Evolutionary conservation across 2,329 filamentous ascomycete species (phyloP), one percentile per base, ranked within the genome.

Genomic region (Elsinoe perseae): DNA sequence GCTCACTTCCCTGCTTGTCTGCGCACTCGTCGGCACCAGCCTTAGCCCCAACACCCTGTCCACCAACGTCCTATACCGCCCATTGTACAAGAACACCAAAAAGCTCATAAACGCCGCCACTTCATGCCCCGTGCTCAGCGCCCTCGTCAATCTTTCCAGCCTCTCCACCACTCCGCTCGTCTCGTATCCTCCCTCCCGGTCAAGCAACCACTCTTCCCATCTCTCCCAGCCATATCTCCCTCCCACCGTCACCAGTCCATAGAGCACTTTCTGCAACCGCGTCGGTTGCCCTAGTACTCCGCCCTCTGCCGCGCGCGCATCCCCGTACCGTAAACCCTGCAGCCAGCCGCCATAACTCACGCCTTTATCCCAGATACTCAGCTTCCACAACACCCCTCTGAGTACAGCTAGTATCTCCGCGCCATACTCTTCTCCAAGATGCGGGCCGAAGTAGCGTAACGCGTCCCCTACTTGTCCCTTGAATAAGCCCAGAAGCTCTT

Each of bases 281-380:
- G 85, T 86, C 0, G 92, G 91, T 10, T 82, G 79, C 53, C 87
- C 73, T 21, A 58, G 28, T 7, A 40, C 57, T 18, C 28, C 44
- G 38, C 48, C 72, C 72, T 48, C 40, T n/a, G 2, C 40, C 12
- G 6, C 21, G n/a, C 53, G 28, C 34, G 90, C 91, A 68, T 97
- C 92, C 9, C 88, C 87, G 67, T 92, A 97, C 67, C 85, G 85
- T 25, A 98, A 79, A 61, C 95, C 95, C 71, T 98, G 93, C 50
- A 98, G 76, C 32, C 89, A 85, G 9, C 93, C 93, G 59, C 93
- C 93, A 70, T 98, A 97, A 4, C 88, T 95, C 36, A 93, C 89
- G 69, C 95, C 85, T 70, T 96, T 89, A 70, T 97, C 91, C 93
- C 93, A 98, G 58, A 98, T 85, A 14, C 87, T 89, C 60, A 98